phyloP scores from a whole-genome alignment of 352 stramenopile species.

The Pythium plurisporium region DNA sequence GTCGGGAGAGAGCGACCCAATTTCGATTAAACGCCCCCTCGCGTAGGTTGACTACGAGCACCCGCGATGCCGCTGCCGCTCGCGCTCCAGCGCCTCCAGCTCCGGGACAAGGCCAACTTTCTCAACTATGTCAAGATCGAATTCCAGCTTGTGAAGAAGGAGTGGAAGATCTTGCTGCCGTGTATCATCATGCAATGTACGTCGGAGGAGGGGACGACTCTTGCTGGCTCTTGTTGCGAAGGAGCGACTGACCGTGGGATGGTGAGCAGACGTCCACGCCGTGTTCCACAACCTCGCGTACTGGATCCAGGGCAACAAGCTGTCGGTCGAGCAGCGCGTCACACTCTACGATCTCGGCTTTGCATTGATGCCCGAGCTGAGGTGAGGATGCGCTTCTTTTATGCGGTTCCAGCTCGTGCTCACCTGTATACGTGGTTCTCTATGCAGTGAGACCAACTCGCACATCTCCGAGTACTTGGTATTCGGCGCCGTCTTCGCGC shows the following conservation, averaged over 20 bases:
- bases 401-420: no score
- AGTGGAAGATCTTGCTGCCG: conserved; percentile 73
- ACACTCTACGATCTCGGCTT: conserved; percentile 74
- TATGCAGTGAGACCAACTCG: conserved; percentile 27
- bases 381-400: conserved; percentile 26
- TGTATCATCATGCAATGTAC: conserved; percentile 82
- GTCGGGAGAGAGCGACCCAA: no score
- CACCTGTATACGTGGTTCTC: neutral
- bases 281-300: conserved; percentile 87
- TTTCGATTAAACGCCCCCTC: no score
- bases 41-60: no score
- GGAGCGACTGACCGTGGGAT: no score
- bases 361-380: conserved; percentile 64
- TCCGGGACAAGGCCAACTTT: conserved; percentile 54
- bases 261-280: conserved; percentile 63
- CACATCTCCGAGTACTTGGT: conserved; percentile 73
- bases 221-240: no score
- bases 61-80: no score
- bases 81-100: conserved; percentile 32
- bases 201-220: no score
- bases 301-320: conserved; percentile 70
- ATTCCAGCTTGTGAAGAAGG: conserved; percentile 45
- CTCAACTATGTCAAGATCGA: conserved; percentile 64
- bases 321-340: conserved; percentile 64
- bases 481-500: conserved; percentile 66